Conservation (phyloP, 208 protist genomes). For the Wallacemonas collosoma region DNA sequence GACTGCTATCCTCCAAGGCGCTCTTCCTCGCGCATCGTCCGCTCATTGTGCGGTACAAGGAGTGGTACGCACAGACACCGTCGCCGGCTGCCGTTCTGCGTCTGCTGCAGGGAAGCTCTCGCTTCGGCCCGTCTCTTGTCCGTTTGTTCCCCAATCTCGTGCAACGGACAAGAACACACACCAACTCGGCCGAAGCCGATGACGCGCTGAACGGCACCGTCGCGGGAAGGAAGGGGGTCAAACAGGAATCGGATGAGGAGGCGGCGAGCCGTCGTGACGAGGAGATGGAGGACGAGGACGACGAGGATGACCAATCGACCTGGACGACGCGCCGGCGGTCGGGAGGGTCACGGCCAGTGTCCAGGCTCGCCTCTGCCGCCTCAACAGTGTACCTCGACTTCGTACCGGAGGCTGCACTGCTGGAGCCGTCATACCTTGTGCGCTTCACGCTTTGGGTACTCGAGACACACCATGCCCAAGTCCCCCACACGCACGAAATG, state of each 20-base stretch:
- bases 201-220: no score
- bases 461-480: conserved; percentile 24
- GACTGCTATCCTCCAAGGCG: conserved; percentile 45
- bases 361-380: no score
- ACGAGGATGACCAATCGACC: not conserved
- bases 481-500: not conserved
- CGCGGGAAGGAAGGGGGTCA: no score
- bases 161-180: no score
- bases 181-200: no score
- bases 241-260: conserved; percentile 1
- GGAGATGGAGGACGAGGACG: not conserved
- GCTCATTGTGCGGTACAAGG: conserved; percentile 45
- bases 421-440: conserved; percentile 53
- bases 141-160: conserved; percentile 29
- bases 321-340: not conserved
- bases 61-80: conserved; percentile 61
- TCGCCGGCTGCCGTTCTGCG: conserved; percentile 58
- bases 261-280: not conserved
- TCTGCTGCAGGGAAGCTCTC: conserved; percentile 48
- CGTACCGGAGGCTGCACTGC: conserved; percentile 61
- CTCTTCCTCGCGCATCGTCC: conserved; percentile 43
- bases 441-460: conserved; percentile 59
- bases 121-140: conserved; percentile 36
- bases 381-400: conserved; percentile 9
- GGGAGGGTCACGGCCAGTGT: no score